Conservation (phyloP, 2,329 filamentous ascomycete species). For the Penicillium sumatraense region DNA sequence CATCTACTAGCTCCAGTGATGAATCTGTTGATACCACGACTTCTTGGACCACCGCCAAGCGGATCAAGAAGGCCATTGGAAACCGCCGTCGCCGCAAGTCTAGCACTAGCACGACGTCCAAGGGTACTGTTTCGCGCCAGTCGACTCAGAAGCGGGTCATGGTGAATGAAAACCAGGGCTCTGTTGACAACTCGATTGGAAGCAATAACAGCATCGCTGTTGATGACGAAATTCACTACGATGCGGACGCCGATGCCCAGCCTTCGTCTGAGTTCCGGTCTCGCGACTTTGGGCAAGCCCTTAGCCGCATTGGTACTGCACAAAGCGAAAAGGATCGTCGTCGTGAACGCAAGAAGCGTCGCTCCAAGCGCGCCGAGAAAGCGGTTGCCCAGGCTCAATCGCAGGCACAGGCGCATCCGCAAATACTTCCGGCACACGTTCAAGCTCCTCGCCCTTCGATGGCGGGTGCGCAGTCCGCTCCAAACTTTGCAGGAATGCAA, state of each 20-base stretch:
- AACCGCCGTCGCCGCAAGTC: constrained; percentile 75
- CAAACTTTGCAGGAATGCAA: constrained; percentile 15
- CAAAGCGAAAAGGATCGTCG: constrained; percentile 18
- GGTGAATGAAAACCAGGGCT: constrained; percentile 24
- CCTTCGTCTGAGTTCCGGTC: constrained; percentile 28
- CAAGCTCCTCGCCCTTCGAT: constrained; percentile 16
- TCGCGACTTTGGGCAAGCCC: constrained; percentile 33
- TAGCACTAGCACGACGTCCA: constrained; percentile 69
- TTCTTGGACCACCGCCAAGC: constrained; percentile 74
- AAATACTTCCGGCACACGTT: constrained; percentile 1
- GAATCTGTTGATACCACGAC: constrained; percentile 71
- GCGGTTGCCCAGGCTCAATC: constrained; percentile 4
- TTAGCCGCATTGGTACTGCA: constrained; percentile 16
- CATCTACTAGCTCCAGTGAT: constrained; percentile 54
- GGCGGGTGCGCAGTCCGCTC: constrained; percentile 18
- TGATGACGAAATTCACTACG: constrained; percentile 34
- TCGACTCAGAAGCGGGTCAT: constrained; percentile 29
- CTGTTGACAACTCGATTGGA: constrained; percentile 27
- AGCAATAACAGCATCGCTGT: constrained; percentile 25
- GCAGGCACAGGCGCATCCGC: constrained; percentile 12
- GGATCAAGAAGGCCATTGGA: constrained; percentile 76
- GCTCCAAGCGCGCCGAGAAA: constrained; percentile 17
- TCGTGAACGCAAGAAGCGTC: constrained; percentile 29
- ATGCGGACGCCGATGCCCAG: constrained; percentile 31
- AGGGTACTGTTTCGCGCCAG: constrained; percentile 44